A percentile compares a stretch with the other conserved stretches of the same genome.
phyloP scores from a whole-genome alignment of 345 rosid genomes.

The Lepidium didymum region DNA sequence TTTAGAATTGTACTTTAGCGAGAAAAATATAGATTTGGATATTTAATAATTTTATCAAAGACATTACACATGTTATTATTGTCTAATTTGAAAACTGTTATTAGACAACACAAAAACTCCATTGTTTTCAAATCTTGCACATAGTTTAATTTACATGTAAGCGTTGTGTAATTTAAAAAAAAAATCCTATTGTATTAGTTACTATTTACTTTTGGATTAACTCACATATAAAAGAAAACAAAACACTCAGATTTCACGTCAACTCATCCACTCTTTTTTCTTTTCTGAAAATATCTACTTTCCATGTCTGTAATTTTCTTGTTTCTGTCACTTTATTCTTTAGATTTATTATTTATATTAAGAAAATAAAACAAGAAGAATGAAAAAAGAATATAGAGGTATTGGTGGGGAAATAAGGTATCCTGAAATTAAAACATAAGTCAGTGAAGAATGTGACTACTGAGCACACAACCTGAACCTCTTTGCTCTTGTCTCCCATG shows the following conservation, averaged over 20 bases:
- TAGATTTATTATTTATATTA: background rate
- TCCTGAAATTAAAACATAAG: constrained; percentile 13
- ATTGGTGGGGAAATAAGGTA: constrained; percentile 12
- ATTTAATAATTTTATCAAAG: no score
- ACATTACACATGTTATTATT: no score
- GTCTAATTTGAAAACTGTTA: no score
- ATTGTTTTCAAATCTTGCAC: no score
- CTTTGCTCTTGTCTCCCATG: constrained; percentile 25
- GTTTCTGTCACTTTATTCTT: background rate
- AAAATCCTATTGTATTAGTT: background rate
- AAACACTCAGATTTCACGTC: background rate
- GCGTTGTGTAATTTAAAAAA: no score
- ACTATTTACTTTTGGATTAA: background rate
- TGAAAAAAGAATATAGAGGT: background rate
- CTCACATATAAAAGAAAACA: background rate
- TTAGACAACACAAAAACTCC: no score
- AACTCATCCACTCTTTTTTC: background rate
- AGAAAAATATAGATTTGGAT: no score
- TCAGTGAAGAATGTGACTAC: constrained; percentile 8
- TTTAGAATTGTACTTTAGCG: no score
- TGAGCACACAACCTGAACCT: constrained; percentile 23
- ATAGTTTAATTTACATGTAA: no score
- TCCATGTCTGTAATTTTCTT: background rate
- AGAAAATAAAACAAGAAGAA: background rate
- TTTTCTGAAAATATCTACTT: background rate